Percentiles rank a stretch among this genome's conserved stretches.
Evolutionary conservation across 306 rosid species (phyloP).

Genomic region (Cicer bijugum): DNA sequence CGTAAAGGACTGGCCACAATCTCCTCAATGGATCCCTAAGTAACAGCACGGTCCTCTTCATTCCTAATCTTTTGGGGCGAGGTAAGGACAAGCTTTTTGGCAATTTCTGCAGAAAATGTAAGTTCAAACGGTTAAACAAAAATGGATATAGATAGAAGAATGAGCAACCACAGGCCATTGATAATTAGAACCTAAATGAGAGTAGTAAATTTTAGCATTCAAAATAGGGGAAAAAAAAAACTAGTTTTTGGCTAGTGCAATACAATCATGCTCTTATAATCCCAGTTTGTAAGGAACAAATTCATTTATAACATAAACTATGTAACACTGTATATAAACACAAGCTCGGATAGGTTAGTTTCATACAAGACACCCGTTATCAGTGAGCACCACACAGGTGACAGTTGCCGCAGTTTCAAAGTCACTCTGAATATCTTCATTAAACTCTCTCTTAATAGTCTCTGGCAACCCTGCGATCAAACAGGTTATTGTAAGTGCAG

Average conservation of each 20-base stretch:
- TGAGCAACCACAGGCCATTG: not conserved
- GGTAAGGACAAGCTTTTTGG: slow-evolving; percentile 45
- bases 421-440: not conserved
- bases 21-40: slow-evolving; percentile 53
- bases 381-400: not conserved
- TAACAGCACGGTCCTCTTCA: slow-evolving; percentile 43
- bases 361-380: not conserved
- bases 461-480: slow-evolving; percentile 48
- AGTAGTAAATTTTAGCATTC: slow-evolving; percentile 7
- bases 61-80: not conserved
- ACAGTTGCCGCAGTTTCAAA: not conserved
- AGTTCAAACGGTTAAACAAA: slow-evolving; percentile 29
- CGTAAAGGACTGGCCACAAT: slow-evolving; percentile 66
- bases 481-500: not conserved
- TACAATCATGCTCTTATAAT: not conserved
- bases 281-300: not conserved
- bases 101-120: slow-evolving; percentile 53
- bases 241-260: not conserved
- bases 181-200: slow-evolving; percentile 5
- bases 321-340: not conserved
- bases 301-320: not conserved
- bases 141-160: not conserved
- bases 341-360: not conserved
- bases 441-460: slow-evolving; percentile 24
- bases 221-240: not conserved